Base-by-base conservation (phyloP, 176 grass and related monocot species). In the Puya raimondii region DNA sequence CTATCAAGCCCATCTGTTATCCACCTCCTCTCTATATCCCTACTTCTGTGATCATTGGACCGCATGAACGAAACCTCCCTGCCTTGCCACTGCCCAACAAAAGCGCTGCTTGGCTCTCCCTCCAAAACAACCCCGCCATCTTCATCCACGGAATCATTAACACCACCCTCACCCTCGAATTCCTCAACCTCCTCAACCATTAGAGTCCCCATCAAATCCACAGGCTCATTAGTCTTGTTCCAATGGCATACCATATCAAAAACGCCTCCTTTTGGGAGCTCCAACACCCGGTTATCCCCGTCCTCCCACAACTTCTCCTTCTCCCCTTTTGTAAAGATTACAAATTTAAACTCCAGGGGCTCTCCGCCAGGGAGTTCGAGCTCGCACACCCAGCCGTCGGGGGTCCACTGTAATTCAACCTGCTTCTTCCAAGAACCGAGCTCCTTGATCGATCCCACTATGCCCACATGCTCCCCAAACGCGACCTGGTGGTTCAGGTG, bases 381-480 rank as follows among this genome's bases (percentile, higher is more conserved):
- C 49, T 89, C 76, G 71, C 79, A 82, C 56, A 85, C 75, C 93
- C 93, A 96, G 47, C 88, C 93, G 52, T 92, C 78, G 48, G 68
- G 72, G 23, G 76, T 87, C 92, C 92, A 96, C 1, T 89, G 79
- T 67, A 96, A 72, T 74, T 80, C 76, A 49, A 89, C 71, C 23
- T 76, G 84, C 20, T 79, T 79, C 72, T 83, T 75, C 92, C 92
- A 96, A 64, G 75, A 87, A 33, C 92, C 92, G 10, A 96, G 76
- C 76, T 92, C 86, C 80, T 89, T 74, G 47, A 53, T 2, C 10
- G 92, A 92, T 48, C 92, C 92, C 47, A 87, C 70, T 16, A 96
- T 76, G 23, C 83, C 86, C 72, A 92, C 76, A 64, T 96, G 92
- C 86, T 96, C 76, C 4, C 92, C 92, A 77, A 87, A 96, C 84